phyloP scores from a whole-genome alignment of 163 green algal genomes.

The Volvox carteri region DNA sequence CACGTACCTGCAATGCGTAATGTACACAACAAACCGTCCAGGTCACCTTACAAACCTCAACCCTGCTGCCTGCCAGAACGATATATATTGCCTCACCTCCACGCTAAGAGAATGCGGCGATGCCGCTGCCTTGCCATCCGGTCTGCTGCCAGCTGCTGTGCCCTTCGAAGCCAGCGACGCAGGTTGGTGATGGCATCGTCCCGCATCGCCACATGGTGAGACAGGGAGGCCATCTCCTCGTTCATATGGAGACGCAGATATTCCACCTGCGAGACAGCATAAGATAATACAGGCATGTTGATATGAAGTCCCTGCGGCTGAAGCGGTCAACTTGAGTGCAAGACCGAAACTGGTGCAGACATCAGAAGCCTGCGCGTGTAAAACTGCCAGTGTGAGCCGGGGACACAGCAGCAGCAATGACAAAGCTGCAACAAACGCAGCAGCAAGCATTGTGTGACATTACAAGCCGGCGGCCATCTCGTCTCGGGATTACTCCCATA shows the following conservation, averaged over 20 bases:
- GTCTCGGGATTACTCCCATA: too few relatives aligned
- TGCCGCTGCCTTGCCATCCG: conserved; percentile 33
- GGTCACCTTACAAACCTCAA: neutral
- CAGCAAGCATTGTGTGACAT: too few relatives aligned
- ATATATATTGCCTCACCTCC: conserved; percentile 49
- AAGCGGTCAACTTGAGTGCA: neutral
- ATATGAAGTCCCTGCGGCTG: too few relatives aligned
- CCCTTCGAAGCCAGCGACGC: conserved; percentile 18
- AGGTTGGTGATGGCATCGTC: conserved; percentile 16
- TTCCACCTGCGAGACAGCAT: conserved; percentile 51
- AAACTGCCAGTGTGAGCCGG: too few relatives aligned
- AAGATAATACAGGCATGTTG: too few relatives aligned
- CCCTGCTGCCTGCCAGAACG: neutral
- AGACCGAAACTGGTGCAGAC: too few relatives aligned
- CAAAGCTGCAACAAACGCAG: too few relatives aligned
- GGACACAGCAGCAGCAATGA: too few relatives aligned
- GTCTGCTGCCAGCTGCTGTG: conserved; percentile 48
- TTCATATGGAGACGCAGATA: conserved; percentile 62
- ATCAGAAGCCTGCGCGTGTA: too few relatives aligned
- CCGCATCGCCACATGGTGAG: conserved; percentile 2
- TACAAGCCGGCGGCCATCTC: too few relatives aligned
- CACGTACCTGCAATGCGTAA: conserved; percentile 16
- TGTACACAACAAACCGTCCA: neutral
- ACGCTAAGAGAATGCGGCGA: conserved; percentile 10
- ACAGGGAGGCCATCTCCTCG: conserved; percentile 48